phyloP scores from a whole-genome alignment of 352 stramenopile genomes.

The Phytophthora colocasiae region DNA sequence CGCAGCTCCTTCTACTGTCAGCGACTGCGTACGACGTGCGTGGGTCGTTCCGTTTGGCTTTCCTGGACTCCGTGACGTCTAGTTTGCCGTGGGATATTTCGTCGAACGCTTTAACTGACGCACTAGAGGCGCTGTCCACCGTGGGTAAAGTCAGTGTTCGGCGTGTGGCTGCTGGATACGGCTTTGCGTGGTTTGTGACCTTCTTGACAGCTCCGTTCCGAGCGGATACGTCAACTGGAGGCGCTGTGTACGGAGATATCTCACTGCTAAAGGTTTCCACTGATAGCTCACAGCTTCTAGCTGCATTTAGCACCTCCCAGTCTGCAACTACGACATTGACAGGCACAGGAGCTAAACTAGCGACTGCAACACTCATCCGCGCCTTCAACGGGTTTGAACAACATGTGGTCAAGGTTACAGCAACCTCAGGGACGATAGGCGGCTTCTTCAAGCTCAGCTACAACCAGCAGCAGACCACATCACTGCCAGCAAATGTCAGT shows the following conservation, averaged over 20 bases:
- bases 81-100: conserved; percentile 77
- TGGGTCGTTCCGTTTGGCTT: conserved; percentile 89
- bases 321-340: conserved; percentile 53
- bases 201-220: conserved; percentile 60
- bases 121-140: conserved; percentile 84
- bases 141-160: conserved; percentile 85
- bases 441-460: conserved; percentile 92
- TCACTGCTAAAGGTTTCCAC: conserved; percentile 80
- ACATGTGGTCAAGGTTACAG: conserved; percentile 85
- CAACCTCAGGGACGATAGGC: conserved; percentile 66
- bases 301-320: conserved; percentile 57
- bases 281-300: conserved; percentile 63
- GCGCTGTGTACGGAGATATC: conserved; percentile 58
- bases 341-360: conserved; percentile 80
- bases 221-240: conserved; percentile 41
- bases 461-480: conserved; percentile 76
- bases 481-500: conserved; percentile 77
- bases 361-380: conserved; percentile 81
- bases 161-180: conserved; percentile 73
- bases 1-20: conserved; percentile 90
- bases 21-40: conserved; percentile 83
- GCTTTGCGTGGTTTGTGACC: conserved; percentile 84
- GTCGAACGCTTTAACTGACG: conserved; percentile 77
- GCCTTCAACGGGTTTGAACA: conserved; percentile 94
- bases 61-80: conserved; percentile 69